phyloP scores from a whole-genome alignment of 1,284 basidiomycete genomes.

The Ganoderma lucidum region DNA sequence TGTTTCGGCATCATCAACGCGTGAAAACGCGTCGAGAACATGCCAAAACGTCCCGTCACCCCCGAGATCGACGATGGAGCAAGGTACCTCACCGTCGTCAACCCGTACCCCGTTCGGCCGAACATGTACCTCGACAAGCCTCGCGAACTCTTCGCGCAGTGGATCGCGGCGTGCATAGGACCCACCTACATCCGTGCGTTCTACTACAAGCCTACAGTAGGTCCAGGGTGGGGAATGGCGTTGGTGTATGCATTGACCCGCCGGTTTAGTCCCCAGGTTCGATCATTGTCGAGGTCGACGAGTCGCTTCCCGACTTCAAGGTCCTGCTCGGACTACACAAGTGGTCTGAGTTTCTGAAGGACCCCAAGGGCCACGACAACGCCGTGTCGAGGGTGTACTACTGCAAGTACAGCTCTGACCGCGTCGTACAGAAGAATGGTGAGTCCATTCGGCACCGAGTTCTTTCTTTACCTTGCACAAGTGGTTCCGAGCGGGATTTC shows the following conservation, averaged over 20 bases:
- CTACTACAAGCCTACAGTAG: conserved; percentile 68
- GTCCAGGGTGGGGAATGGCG: conserved; percentile 33
- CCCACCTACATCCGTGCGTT: conserved; percentile 56
- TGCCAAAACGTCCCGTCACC: conserved; percentile 66
- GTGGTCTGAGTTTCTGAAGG: conserved; percentile 63
- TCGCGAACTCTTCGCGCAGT: conserved; percentile 59
- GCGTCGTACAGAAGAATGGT: conserved; percentile 58
- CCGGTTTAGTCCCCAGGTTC: conserved; percentile 64
- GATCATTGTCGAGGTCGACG: conserved; percentile 68
- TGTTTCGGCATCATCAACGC: background rate
- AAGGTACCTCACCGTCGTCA: conserved; percentile 63
- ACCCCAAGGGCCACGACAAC: conserved; percentile 53
- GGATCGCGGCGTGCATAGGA: conserved; percentile 65
- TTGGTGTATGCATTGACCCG: conserved; percentile 4
- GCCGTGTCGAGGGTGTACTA: conserved; percentile 60
- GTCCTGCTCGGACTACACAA: conserved; percentile 68
- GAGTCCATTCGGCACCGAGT: background rate
- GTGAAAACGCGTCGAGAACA: conserved; percentile 34
- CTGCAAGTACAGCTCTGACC: conserved; percentile 54
- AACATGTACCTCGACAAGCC: conserved; percentile 62
- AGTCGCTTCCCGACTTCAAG: conserved; percentile 49
- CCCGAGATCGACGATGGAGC: conserved; percentile 65
- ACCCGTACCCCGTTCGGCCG: conserved; percentile 66
- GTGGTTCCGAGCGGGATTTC: too few species aligned
- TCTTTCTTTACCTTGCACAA: too few species aligned